These are phyloP conservation scores for Fragilaria crotonensis DNA, from an alignment of 108 stramenopile genomes.

Conservation along the genomic window DNA sequence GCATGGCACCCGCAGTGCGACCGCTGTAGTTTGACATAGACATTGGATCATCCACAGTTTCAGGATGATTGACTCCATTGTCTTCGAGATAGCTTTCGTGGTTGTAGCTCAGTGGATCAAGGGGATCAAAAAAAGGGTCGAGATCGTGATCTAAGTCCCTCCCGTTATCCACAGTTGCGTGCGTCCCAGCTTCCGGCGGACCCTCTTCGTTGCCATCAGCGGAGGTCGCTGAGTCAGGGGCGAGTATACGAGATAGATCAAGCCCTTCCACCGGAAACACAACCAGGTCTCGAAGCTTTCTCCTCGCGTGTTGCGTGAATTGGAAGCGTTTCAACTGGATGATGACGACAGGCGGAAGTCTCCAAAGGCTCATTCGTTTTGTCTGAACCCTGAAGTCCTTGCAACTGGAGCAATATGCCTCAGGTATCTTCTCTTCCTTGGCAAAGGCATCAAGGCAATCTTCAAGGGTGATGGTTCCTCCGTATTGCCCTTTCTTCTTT, in stretches of 20 bases:
- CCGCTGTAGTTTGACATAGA: neutral
- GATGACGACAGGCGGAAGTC: slow-evolving; percentile 88
- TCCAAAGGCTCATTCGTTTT: slow-evolving; percentile 87
- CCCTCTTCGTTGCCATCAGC: slow-evolving; percentile 1
- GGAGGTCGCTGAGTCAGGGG: slow-evolving; percentile 26
- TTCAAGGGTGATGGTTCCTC: slow-evolving; percentile 68
- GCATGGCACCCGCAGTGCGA: slow-evolving; percentile 12
- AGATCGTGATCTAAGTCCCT: neutral
- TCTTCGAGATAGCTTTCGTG: neutral
- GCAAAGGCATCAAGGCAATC: slow-evolving; percentile 84
- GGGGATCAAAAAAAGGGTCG: neutral
- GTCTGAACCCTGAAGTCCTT: slow-evolving; percentile 84
- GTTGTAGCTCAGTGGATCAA: neutral
- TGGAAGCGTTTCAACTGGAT: slow-evolving; percentile 97
- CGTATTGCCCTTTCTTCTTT: slow-evolving; percentile 42
- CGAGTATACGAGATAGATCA: slow-evolving; percentile 77
- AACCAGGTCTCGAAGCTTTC: slow-evolving; percentile 92
- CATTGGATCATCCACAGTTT: slow-evolving; percentile 2
- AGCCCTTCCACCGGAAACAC: slow-evolving; percentile 85
- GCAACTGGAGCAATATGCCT: slow-evolving; percentile 87
- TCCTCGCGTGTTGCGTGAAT: slow-evolving; percentile 75
- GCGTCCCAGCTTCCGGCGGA: neutral
- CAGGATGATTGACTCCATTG: neutral
- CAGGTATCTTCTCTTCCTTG: slow-evolving; percentile 80
- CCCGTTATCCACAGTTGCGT: slow-evolving; percentile 3